Percentiles rank a stretch among this genome's conserved stretches.
Conservation (phyloP, 164 flowering plant species). For the Piper betle region DNA sequence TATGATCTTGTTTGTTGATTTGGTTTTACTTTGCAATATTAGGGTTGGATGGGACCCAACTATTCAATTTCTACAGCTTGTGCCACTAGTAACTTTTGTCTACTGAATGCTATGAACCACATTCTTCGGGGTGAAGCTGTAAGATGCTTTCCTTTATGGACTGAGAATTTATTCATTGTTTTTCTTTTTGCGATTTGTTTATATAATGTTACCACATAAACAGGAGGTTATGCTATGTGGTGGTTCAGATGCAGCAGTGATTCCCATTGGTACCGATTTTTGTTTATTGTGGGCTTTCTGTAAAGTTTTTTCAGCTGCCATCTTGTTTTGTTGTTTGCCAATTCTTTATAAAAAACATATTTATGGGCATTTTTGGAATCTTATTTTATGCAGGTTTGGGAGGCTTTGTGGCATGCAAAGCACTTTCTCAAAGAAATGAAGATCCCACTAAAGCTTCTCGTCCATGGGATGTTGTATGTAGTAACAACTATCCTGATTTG, state of each 20-base stretch:
- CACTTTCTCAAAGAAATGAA: slow-evolving; percentile 79
- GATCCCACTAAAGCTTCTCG: slow-evolving; percentile 98
- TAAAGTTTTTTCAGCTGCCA: no score
- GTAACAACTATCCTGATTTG: background rate
- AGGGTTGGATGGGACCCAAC: slow-evolving; percentile 99
- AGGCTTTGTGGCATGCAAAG: slow-evolving; percentile 93
- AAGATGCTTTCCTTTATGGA: slow-evolving; percentile 19
- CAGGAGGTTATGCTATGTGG: slow-evolving; percentile 99
- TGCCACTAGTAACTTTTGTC: slow-evolving; percentile 98
- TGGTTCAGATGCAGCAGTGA: slow-evolving; percentile 90
- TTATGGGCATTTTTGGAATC: background rate
- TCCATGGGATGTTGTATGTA: slow-evolving; percentile 87
- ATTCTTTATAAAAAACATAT: no score
- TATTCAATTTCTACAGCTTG: slow-evolving; percentile 98
- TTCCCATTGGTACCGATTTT: slow-evolving; percentile 62
- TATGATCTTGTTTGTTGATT: background rate
- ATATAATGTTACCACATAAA: slow-evolving; percentile 5
- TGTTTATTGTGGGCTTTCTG: no score
- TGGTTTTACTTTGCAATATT: slow-evolving; percentile 6
- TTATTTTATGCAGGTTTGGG: slow-evolving; percentile 55
- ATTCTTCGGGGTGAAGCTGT: slow-evolving; percentile 96
- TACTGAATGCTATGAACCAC: slow-evolving; percentile 90
- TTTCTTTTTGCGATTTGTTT: background rate
- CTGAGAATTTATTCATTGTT: background rate
- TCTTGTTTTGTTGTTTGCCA: background rate